These are phyloP conservation scores for Vigna nakashimae DNA, from an alignment of 306 rosid genomes.

Conservation along the genomic window DNA sequence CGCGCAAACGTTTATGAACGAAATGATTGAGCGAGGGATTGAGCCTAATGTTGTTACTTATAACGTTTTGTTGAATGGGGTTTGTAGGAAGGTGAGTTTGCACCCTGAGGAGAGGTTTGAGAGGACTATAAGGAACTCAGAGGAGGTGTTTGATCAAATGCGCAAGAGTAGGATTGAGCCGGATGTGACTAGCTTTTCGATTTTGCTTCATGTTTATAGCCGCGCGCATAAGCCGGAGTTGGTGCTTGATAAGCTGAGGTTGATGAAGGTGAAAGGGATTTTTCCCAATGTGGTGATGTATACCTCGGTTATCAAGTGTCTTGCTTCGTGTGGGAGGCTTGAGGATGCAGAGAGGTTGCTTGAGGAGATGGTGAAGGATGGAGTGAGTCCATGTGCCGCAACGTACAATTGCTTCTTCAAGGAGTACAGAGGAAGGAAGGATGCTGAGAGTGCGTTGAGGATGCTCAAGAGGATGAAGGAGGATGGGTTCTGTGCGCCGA, in stretches of 20 bases:
- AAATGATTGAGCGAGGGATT: slow-evolving; percentile 68
- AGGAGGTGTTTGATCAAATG: slow-evolving; percentile 84
- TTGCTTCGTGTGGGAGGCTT: slow-evolving; percentile 81
- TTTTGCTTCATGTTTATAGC: slow-evolving; percentile 87
- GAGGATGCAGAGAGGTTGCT: slow-evolving; percentile 79
- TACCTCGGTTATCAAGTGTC: slow-evolving; percentile 85
- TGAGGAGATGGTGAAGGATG: slow-evolving; percentile 71
- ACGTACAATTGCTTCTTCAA: slow-evolving; percentile 86
- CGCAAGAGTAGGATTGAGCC: slow-evolving; percentile 76
- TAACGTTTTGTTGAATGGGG: slow-evolving; percentile 82
- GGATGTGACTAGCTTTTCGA: slow-evolving; percentile 85
- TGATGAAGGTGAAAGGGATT: slow-evolving; percentile 78
- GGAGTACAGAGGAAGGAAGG: slow-evolving; percentile 82
- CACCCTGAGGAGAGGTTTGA: slow-evolving; percentile 90
- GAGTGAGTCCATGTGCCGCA: slow-evolving; percentile 69
- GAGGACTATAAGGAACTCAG: slow-evolving; percentile 71
- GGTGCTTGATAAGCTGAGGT: slow-evolving; percentile 68
- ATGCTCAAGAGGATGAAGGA: slow-evolving; percentile 79
- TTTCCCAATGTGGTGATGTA: slow-evolving; percentile 74
- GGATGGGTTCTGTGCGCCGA: slow-evolving; percentile 63
- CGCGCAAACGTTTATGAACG: slow-evolving; percentile 62
- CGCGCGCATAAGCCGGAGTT: slow-evolving; percentile 87
- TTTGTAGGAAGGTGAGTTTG: slow-evolving; percentile 80
- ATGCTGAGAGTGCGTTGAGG: slow-evolving; percentile 67
- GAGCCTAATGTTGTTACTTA: slow-evolving; percentile 87